A percentile compares a stretch with the other conserved stretches of the same genome.
phyloP scores from a whole-genome alignment of 768 basidiomycete species.

The Macrocybe gigantea region DNA sequence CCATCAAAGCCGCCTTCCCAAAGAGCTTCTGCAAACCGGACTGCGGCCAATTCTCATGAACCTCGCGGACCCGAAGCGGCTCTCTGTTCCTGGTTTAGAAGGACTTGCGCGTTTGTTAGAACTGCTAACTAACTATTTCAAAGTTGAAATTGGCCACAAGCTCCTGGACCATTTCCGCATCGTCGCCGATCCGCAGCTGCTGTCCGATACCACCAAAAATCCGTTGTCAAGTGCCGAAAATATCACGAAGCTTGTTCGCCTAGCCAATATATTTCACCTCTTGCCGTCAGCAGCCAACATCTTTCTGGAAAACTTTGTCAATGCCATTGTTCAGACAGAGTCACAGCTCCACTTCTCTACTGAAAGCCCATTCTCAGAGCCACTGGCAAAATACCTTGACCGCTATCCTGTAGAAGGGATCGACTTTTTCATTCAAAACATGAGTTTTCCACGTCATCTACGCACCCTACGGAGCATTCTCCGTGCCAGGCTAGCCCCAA shows the following conservation, averaged over 20 bases:
- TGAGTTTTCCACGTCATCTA: slow-evolving; percentile 75
- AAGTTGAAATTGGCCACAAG: slow-evolving; percentile 98
- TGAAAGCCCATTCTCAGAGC: slow-evolving; percentile 88
- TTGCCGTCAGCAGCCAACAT: slow-evolving; percentile 90
- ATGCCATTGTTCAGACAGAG: slow-evolving; percentile 87
- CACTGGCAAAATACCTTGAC: slow-evolving; percentile 85
- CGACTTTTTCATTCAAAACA: slow-evolving; percentile 75
- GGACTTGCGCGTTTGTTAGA: slow-evolving; percentile 91
- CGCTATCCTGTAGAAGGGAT: slow-evolving; percentile 84
- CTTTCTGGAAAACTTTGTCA: slow-evolving; percentile 85
- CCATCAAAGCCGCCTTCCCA: slow-evolving; percentile 88
- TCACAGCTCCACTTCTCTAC: slow-evolving; percentile 86
- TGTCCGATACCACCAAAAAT: slow-evolving; percentile 71
- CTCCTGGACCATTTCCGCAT: slow-evolving; percentile 93
- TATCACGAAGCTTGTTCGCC: slow-evolving; percentile 87
- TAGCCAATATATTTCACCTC: slow-evolving; percentile 96
- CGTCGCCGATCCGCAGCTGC: slow-evolving; percentile 84
- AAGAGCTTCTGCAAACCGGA: slow-evolving; percentile 92
- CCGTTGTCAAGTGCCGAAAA: slow-evolving; percentile 85
- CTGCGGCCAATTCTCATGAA: slow-evolving; percentile 97
- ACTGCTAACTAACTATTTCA: slow-evolving; percentile 97
- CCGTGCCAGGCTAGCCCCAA: slow-evolving; percentile 72
- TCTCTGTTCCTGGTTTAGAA: slow-evolving; percentile 88
- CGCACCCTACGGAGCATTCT: slow-evolving; percentile 83
- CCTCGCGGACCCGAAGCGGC: slow-evolving; percentile 89